A percentile compares a stretch with the other conserved stretches of the same genome.
These are phyloP conservation scores for Lotus japonicus DNA, from an alignment of 306 rosid species.

Conservation along the genomic window DNA sequence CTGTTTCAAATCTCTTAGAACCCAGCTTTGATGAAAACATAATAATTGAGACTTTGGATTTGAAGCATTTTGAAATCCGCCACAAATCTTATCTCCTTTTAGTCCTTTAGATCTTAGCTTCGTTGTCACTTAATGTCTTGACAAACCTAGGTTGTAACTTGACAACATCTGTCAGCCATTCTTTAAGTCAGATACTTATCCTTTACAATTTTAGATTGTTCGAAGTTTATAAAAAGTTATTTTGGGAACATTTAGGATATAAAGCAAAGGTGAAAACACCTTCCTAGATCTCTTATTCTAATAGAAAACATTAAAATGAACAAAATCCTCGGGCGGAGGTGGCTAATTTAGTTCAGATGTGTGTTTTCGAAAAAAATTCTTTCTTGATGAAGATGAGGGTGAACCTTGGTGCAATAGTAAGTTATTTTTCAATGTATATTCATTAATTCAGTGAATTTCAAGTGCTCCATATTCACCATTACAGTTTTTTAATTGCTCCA, in stretches of 20 bases:
- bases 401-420: neutral
- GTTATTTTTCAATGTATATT: neutral
- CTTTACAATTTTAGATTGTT: neutral
- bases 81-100: too few species aligned
- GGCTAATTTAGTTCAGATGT: too few species aligned
- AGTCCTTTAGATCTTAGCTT: too few species aligned
- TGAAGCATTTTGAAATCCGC: too few species aligned
- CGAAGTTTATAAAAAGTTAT: neutral
- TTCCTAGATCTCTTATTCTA: neutral
- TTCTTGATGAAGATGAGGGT: neutral
- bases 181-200: neutral
- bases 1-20: neutral
- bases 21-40: neutral
- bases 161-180: too few species aligned
- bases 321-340: too few species aligned
- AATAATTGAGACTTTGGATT: too few species aligned
- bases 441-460: neutral
- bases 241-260: neutral
- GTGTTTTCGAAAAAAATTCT: too few species aligned
- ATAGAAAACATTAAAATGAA: neutral
- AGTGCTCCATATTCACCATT: neutral
- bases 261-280: neutral
- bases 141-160: too few species aligned
- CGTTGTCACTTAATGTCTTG: too few species aligned
- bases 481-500: neutral